Conservation (phyloP, 805 yeast genomes). For the Candida berthetii region DNA sequence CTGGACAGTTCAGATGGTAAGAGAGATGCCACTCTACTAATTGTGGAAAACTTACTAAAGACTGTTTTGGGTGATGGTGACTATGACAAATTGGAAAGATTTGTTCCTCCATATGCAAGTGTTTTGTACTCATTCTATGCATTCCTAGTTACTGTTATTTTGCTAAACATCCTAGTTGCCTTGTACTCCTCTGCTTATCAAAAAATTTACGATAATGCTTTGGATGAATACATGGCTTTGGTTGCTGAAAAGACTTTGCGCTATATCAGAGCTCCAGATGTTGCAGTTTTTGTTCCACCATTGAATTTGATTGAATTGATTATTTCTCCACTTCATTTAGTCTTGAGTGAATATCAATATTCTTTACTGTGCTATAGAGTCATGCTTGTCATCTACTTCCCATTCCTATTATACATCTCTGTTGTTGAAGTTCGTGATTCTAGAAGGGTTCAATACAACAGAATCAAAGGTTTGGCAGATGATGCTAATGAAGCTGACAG, state of each 20-base stretch:
- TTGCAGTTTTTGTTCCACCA: slow-evolving; percentile 80
- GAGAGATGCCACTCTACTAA: slow-evolving; percentile 62
- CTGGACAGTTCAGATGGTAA: slow-evolving; percentile 85
- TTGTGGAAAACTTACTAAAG: slow-evolving; percentile 57
- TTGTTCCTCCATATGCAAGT: slow-evolving; percentile 85
- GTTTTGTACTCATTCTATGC: slow-evolving; percentile 71
- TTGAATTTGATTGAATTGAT: slow-evolving; percentile 66
- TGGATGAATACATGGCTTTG: slow-evolving; percentile 78
- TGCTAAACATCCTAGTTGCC: slow-evolving; percentile 81
- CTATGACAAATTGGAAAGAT: slow-evolving; percentile 59
- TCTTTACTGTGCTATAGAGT: slow-evolving; percentile 43
- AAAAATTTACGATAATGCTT: slow-evolving; percentile 73
- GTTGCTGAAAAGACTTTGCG: slow-evolving; percentile 80
- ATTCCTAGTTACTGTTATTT: slow-evolving; percentile 65
- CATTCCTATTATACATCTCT: slow-evolving; percentile 56
- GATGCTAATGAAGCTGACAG: slow-evolving; percentile 75
- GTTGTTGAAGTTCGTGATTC: slow-evolving; percentile 62
- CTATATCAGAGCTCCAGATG: slow-evolving; percentile 85
- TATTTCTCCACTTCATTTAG: slow-evolving; percentile 37
- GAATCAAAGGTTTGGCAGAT: slow-evolving; percentile 57
- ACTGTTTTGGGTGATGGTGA: slow-evolving; percentile 74
- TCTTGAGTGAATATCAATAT: slow-evolving; percentile 27
- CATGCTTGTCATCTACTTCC: slow-evolving; percentile 64
- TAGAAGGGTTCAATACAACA: slow-evolving; percentile 63
- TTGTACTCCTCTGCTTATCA: slow-evolving; percentile 81